Percentiles rank a stretch among this genome's conserved stretches.
Evolutionary conservation across 129 eudicot species (phyloP).

Genomic region (Centella asiatica): DNA sequence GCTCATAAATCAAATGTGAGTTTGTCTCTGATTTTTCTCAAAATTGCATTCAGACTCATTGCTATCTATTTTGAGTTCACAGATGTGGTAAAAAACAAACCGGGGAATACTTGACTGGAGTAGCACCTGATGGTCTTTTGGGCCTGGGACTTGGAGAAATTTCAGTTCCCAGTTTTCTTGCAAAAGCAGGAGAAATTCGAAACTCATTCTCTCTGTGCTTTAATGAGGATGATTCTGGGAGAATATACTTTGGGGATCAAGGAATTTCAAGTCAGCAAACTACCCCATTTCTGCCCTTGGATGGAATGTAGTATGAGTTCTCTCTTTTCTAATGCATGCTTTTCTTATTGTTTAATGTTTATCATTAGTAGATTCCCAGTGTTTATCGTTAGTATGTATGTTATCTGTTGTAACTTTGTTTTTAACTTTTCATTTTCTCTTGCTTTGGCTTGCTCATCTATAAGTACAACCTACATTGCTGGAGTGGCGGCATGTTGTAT

Average conservation of each 20-base stretch:
- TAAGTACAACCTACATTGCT: constrained; percentile 61
- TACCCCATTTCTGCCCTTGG: constrained; percentile 61
- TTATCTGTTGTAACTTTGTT: background rate
- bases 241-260: constrained; percentile 81
- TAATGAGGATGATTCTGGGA: constrained; percentile 68
- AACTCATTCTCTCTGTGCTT: constrained; percentile 86
- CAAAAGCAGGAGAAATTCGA: constrained; percentile 56
- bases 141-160: constrained; percentile 80
- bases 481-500: constrained; percentile 78
- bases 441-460: constrained; percentile 2
- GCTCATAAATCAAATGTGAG: background rate
- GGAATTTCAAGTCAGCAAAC: constrained; percentile 54
- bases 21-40: background rate
- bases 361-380: background rate
- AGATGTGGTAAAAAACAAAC: constrained; percentile 93
- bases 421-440: background rate
- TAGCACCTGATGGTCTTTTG: constrained; percentile 95
- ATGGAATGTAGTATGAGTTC: constrained; percentile 56
- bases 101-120: constrained; percentile 81
- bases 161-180: constrained; percentile 80
- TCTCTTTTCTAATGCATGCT: constrained; percentile 6
- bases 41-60: background rate
- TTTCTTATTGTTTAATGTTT: background rate
- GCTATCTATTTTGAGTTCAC: constrained; percentile 1
- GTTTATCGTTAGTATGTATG: background rate